Conservation (phyloP, 495 filamentous ascomycete genomes). For the Podospora tetraspora region DNA sequence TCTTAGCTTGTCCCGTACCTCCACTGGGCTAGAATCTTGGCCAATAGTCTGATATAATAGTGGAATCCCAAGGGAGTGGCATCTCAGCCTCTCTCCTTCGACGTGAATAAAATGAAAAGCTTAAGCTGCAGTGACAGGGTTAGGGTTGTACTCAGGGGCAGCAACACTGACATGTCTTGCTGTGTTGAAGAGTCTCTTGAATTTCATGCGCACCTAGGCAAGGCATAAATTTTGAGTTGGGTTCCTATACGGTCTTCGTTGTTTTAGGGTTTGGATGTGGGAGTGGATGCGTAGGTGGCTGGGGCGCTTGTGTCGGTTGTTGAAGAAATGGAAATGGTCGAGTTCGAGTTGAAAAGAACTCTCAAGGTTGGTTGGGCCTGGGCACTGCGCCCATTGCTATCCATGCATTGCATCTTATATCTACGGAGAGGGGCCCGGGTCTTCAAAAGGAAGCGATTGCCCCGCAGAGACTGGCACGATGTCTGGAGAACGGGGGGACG, state of each 20-base stretch:
- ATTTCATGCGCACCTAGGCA: too few relatives aligned
- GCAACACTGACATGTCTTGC: background rate
- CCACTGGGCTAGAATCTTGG: background rate
- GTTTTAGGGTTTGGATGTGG: background rate
- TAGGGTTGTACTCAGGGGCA: background rate
- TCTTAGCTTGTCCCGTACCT: background rate
- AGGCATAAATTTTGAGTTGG: too few relatives aligned
- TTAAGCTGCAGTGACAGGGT: background rate
- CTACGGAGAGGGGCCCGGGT: too few relatives aligned
- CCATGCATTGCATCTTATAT: background rate
- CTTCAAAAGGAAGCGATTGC: background rate
- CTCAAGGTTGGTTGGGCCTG: too few relatives aligned
- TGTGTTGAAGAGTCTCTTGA: too few relatives aligned
- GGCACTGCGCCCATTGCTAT: background rate
- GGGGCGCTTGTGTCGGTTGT: background rate
- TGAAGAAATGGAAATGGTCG: background rate
- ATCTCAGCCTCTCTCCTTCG: too few relatives aligned
- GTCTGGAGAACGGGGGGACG: too few relatives aligned
- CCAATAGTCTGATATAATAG: background rate
- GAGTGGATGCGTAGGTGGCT: background rate
- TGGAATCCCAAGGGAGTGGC: too few relatives aligned
- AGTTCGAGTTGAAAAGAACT: background rate
- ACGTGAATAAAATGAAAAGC: too few relatives aligned
- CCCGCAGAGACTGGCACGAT: background rate
- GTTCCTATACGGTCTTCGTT: background rate